Conservation (phyloP, 2,329 filamentous ascomycete genomes). For the Davidsoniella neocaledoniae region DNA sequence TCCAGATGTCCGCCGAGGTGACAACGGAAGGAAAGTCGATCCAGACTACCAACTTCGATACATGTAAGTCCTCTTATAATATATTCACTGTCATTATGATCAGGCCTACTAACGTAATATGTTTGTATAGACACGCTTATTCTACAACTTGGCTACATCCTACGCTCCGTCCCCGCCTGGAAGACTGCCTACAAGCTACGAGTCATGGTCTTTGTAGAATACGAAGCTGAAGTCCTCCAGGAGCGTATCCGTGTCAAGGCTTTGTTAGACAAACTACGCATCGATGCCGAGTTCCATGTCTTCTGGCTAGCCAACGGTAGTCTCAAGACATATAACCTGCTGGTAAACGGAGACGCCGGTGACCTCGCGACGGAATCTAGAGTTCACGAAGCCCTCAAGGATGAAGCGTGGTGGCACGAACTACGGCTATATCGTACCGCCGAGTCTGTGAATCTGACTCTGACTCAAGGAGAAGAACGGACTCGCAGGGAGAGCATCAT, state of each 20-base stretch:
- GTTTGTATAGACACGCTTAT: conserved; percentile 48
- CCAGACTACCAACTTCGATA: conserved; percentile 80
- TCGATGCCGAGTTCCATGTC: conserved; percentile 62
- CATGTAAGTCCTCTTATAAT: conserved; percentile 39
- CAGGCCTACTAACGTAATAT: conserved; percentile 11
- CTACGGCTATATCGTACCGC: conserved; percentile 39
- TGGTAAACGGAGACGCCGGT: conserved; percentile 53
- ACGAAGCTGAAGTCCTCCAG: conserved; percentile 67
- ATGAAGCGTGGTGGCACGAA: conserved; percentile 73
- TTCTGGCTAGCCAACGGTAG: conserved; percentile 66
- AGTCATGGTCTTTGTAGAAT: conserved; percentile 78
- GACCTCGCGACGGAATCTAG: conserved; percentile 33
- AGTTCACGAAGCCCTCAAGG: conserved; percentile 48
- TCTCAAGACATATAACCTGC: conserved; percentile 56
- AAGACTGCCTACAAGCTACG: conserved; percentile 55
- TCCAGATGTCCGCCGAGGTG: conserved; percentile 82
- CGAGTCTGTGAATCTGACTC: conserved; percentile 19
- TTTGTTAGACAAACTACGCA: conserved; percentile 63
- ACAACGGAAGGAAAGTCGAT: conserved; percentile 49
- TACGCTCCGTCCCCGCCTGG: conserved; percentile 69
- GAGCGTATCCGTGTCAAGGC: conserved; percentile 56
- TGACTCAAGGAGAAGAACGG: background rate
- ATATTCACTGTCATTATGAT: background rate
- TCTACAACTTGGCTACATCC: conserved; percentile 67
- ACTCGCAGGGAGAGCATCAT: background rate